Percentiles rank a stretch among this genome's conserved stretches.
phyloP scores from a whole-genome alignment of 345 rosid species.

The Rhodomyrtus tomentosa region DNA sequence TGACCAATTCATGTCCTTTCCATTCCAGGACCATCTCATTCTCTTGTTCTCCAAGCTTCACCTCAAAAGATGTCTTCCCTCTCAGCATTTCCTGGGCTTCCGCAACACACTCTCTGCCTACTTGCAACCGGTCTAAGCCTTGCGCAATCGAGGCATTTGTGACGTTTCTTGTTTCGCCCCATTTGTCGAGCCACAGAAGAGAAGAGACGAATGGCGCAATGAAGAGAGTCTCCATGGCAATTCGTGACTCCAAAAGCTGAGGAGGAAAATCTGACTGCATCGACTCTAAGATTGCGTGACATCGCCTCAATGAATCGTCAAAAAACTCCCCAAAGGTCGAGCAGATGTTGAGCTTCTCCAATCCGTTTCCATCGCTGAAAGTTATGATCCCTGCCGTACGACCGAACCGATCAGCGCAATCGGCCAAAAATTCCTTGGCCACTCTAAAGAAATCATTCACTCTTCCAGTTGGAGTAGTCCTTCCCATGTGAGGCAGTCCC shows the following conservation, averaged over 20 bases:
- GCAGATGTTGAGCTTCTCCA: neutral
- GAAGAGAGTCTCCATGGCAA: constrained; percentile 37
- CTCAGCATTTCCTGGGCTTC: constrained; percentile 32
- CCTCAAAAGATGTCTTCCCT: constrained; percentile 18
- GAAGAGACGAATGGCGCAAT: constrained; percentile 22
- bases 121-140: constrained; percentile 6
- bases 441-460: constrained; percentile 18
- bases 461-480: constrained; percentile 12
- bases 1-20: constrained; percentile 26
- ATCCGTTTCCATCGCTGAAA: constrained; percentile 22
- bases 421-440: constrained; percentile 9
- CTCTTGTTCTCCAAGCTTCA: constrained; percentile 17
- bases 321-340: constrained; percentile 20
- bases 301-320: constrained; percentile 11
- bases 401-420: neutral
- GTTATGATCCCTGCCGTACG: constrained; percentile 15
- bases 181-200: constrained; percentile 19
- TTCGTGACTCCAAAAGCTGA: constrained; percentile 21
- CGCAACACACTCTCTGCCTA: constrained; percentile 12
- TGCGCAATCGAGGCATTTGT: neutral
- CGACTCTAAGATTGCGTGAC: constrained; percentile 24
- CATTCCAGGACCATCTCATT: constrained; percentile 33
- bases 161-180: constrained; percentile 21
- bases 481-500: constrained; percentile 39
- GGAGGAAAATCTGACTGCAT: constrained; percentile 18